A percentile compares a stretch with the other conserved stretches of the same genome.
These are phyloP conservation scores for Trichoderma sp. DNA, from an alignment of 2,329 filamentous ascomycete species.

Conservation along the genomic window DNA sequence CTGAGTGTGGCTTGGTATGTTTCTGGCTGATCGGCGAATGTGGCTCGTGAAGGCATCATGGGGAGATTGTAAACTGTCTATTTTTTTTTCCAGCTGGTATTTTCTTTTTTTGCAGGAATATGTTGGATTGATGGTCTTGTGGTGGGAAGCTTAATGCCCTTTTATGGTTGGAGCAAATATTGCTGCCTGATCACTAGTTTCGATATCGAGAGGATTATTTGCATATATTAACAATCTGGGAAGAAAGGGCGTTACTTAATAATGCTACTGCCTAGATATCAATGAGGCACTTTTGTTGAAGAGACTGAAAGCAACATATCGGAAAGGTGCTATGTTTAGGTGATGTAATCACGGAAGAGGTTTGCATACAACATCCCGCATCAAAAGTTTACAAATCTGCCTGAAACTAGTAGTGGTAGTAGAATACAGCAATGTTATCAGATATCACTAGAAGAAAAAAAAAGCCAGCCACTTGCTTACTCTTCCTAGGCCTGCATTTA, in stretches of 20 bases:
- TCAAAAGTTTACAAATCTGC: too few species aligned
- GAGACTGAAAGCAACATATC: not conserved
- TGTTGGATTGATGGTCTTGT: not conserved
- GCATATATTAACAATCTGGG: not conserved
- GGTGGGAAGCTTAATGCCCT: not conserved
- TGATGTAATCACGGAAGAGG: not conserved
- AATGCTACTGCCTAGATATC: not conserved
- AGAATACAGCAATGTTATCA: too few species aligned
- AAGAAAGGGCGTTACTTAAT: not conserved
- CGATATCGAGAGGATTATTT: not conserved
- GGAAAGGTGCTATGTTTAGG: not conserved
- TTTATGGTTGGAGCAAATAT: not conserved
- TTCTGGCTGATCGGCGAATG: slow-evolving; percentile 13
- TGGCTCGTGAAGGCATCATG: not conserved
- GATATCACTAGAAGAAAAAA: too few species aligned
- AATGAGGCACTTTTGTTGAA: not conserved
- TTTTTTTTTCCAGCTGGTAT: not conserved
- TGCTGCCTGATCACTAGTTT: slow-evolving; percentile 2
- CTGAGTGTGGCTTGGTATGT: slow-evolving; percentile 18
- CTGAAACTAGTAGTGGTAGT: too few species aligned
- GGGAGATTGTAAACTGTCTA: too few species aligned
- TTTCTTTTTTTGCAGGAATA: not conserved
- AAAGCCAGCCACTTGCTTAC: too few species aligned
- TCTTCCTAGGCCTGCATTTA: too few species aligned
- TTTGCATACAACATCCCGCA: not conserved